Base-by-base conservation (phyloP, 1,139 yeast genomes). In the Kurtzmaniella quercitrusa region DNA sequence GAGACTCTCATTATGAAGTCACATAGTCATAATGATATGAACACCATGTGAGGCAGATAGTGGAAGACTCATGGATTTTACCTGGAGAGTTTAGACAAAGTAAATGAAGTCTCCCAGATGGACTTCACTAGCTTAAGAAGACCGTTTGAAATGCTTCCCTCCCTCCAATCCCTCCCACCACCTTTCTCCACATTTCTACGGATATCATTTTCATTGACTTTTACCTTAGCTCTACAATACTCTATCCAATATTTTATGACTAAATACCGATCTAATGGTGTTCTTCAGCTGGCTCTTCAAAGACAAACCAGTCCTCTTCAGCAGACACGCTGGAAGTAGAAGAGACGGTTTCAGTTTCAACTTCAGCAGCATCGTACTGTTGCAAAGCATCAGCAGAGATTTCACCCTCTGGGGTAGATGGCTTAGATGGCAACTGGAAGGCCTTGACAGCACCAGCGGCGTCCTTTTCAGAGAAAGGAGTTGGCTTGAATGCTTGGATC, bases 401-500 rank as follows among this genome's bases (percentile, higher is more conserved):
- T 67, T 87, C 95, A 50, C 81, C 73, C 54, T 78, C 68, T 57
- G 96, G 96, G 43, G 75, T 68, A 51, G 78, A 61, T 56, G 96
- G 93, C 57, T 87, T 80, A 52, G 76, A 61, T 55, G 96, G 96
- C 55, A 82, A 75, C 50, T 77, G 69, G 87, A 95, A 90, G 56
- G 86, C 80, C 73, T 84, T 82, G 55, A 90, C 94, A 52, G 85
- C 79, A 51, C 82, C 81, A 62, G 82, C 89, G 48, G 91, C 82
- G 57, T 87, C 95, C 56, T 79, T 71, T 50, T 86, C 80, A 45
- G 88, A 70, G 51, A 83, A 63, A 51, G 91, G 82, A 51, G 84
- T 78, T 63, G 96, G 91, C 77, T 90, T 88, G 81, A 85, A 89
- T 49, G 82, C 81, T 75, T 84, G 87, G 70, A 93, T 76, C 69